phyloP scores from a whole-genome alignment of 2,329 filamentous ascomycete species.

The Dactylonectria estremocensis region DNA sequence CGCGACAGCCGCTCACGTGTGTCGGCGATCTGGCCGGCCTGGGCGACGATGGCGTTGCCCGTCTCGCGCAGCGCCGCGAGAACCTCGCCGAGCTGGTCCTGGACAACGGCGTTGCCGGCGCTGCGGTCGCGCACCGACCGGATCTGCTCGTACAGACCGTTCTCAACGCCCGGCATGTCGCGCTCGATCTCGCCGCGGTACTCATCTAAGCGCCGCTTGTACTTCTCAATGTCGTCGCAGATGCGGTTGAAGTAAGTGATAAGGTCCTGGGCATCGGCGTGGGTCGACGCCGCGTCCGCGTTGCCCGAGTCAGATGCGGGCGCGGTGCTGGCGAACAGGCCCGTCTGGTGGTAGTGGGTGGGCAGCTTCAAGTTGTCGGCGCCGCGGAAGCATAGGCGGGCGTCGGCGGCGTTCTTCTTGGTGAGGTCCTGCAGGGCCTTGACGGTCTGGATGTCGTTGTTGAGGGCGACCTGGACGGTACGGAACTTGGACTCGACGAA shows the following conservation, averaged over 20 bases:
- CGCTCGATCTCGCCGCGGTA: slow-evolving; percentile 64
- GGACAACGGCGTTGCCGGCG: slow-evolving; percentile 49
- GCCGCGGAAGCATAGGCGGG: slow-evolving; percentile 79
- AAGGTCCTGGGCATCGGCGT: slow-evolving; percentile 59
- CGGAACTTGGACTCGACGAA: slow-evolving; percentile 67
- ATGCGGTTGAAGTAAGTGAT: slow-evolving; percentile 63
- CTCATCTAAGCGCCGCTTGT: slow-evolving; percentile 60
- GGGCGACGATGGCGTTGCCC: slow-evolving; percentile 57
- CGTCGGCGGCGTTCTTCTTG: slow-evolving; percentile 78
- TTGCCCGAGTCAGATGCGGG: slow-evolving; percentile 49
- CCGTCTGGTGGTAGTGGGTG: slow-evolving; percentile 66
- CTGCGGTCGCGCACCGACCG: slow-evolving; percentile 55
- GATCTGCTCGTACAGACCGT: slow-evolving; percentile 62
- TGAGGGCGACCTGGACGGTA: slow-evolving; percentile 61
- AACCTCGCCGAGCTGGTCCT: slow-evolving; percentile 58
- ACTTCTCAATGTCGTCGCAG: slow-evolving; percentile 60
- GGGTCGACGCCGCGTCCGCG: slow-evolving; percentile 53
- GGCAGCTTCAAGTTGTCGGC: slow-evolving; percentile 83
- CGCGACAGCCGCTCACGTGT: slow-evolving; percentile 59
- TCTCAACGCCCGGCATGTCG: slow-evolving; percentile 64
- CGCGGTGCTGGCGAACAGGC: slow-evolving; percentile 57
- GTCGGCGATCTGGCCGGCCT: slow-evolving; percentile 61
- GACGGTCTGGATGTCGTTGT: slow-evolving; percentile 74
- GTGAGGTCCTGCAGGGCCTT: slow-evolving; percentile 72
- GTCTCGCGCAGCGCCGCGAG: slow-evolving; percentile 58